Evolutionary conservation across 73 alveolate species (phyloP), one percentile per base, ranked within the genome.

Genomic region (Stentor roeselii): DNA sequence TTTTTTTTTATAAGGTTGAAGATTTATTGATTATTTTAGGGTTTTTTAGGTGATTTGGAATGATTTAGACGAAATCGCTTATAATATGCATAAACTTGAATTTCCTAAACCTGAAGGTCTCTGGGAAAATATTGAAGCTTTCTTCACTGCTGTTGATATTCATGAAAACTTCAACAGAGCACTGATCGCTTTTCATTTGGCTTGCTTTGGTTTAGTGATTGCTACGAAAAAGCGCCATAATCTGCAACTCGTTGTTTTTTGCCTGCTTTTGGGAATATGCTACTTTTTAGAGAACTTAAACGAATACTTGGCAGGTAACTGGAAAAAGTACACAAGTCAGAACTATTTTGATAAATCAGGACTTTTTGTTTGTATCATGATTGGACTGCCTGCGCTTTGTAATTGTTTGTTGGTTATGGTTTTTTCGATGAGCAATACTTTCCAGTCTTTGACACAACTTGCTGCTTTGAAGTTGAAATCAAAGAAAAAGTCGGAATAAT

Each of bases 21-120:
- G n/a, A n/a, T n/a, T n/a, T n/a, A n/a, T n/a, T n/a, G n/a, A n/a
- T n/a, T n/a, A n/a, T n/a, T n/a, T n/a, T n/a, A n/a, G n/a, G n/a
- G n/a, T n/a, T n/a, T n/a, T n/a, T n/a, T n/a, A n/a, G n/a, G n/a
- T n/a, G n/a, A n/a, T n/a, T n/a, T n/a, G n/a, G n/a, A n/a, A n/a
- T n/a, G n/a, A n/a, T n/a, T n/a, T n/a, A n/a, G n/a, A n/a, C n/a
- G n/a, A n/a, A n/a, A n/a, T n/a, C n/a, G n/a, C n/a, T n/a, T n/a
- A 50, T 50, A 50, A 50, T 50, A 67, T 67, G 80, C 80, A 36
- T 1, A 67, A 67, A 32, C 41, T 67, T 67, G 80, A n/a, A 34
- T 67, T 67, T 34, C 80, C n/a, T 21, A 34, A 67, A 40, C 80
- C 80, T 21, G 80, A 67, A 67, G 80, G 80, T 27, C 37, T 67